Base-by-base conservation (phyloP, 768 basidiomycete genomes). In the Mycena sanguinolenta region DNA sequence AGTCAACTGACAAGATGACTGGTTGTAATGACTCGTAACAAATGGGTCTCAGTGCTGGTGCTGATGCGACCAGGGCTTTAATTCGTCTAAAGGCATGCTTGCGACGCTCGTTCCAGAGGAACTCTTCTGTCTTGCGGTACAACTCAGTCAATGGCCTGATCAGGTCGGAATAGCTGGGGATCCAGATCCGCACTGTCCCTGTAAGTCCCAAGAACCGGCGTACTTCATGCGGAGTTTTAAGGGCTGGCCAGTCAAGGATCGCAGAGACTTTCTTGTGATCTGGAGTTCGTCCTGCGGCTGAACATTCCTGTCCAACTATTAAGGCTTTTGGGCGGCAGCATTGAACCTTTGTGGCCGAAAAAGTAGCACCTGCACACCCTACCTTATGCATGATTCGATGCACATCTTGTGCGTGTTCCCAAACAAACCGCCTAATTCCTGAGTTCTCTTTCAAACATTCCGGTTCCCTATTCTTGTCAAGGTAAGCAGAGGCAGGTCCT, bases 1-100 rank as follows among this genome's bases (percentile, higher is more conserved):
- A 76, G 65, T 84, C 80, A 0, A 84, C 83, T 2, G 80, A 73
- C 0, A 84, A 52, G 16, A 78, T 75, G 8, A 82, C 73, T 10
- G 74, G 72, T 5, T 52, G 23, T 1, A 72, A 69, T 0, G 74
- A 79, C 0, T 36, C 13, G 59, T 84, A 84, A 63, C 83, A 74
- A 42, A 83, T 79, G 0, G 80, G 77, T 0, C 59, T 59, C 1
- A 84, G 59, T 0, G 77, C 79, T 2, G 81, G 79, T 4, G 78
- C 65, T 0, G 59, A 69, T 0, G 72, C 46, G 2, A 83, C 70
- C 0, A 65, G 21, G 1, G 69, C n/a, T 55, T 85, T 84, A 2
- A 85, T 70, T 4, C 70, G 17, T 8, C 72, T 12, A 76, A 75
- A 21, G 44, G 55, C 36, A 73, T 53, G 34, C 77, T 65, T 19